Percentiles rank a stretch among this genome's conserved stretches.
Evolutionary conservation across 495 filamentous ascomycete genomes (phyloP).

Genomic region (Xylaria flabelliformis): DNA sequence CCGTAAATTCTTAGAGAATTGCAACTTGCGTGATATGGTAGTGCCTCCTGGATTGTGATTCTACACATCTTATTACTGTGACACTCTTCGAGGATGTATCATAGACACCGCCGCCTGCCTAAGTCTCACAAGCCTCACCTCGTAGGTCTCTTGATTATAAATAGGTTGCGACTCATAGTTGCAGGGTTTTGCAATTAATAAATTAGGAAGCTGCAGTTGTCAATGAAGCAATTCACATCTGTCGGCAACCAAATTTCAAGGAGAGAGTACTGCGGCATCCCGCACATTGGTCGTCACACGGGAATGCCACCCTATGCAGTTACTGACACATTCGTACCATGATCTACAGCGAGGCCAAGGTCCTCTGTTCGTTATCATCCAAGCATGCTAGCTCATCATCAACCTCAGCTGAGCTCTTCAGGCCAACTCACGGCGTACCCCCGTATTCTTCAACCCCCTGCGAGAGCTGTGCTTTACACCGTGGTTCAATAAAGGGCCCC

Average conservation of each 20-base stretch:
- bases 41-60: too few relatives aligned
- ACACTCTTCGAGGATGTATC: neutral
- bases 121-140: neutral
- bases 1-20: neutral
- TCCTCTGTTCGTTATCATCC: neutral
- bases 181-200: neutral
- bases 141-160: neutral
- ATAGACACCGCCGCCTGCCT: neutral
- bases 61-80: neutral
- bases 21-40: neutral
- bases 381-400: neutral
- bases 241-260: constrained; percentile 14
- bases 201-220: constrained; percentile 8
- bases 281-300: neutral
- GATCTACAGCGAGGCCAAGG: neutral
- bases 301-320: neutral
- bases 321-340: neutral
- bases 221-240: neutral
- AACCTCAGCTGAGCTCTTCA: neutral
- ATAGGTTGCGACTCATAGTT: neutral
- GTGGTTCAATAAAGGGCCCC: neutral
- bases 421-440: neutral
- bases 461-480: constrained; percentile 9
- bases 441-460: neutral
- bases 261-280: neutral